Conservation (phyloP, 441 rosid genomes). For the Biscutella laevigata region DNA sequence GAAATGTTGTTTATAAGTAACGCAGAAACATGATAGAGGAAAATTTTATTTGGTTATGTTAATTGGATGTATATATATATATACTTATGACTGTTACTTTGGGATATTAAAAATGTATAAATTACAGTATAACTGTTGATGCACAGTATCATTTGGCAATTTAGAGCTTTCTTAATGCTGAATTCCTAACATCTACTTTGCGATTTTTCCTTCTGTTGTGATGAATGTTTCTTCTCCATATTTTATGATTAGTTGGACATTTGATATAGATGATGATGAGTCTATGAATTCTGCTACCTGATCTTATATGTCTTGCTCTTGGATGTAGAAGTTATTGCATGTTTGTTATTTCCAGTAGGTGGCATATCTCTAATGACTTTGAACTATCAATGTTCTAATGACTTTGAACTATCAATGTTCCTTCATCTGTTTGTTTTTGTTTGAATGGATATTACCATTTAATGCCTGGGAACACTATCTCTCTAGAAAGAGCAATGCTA, state of each 20-base stretch:
- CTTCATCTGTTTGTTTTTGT: constrained; percentile 12
- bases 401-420: neutral
- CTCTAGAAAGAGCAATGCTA: constrained; percentile 1
- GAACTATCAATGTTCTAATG: neutral
- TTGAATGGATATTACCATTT: constrained; percentile 2
- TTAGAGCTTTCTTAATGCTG: constrained; percentile 33
- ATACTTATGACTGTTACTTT: constrained; percentile 44
- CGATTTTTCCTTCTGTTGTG: constrained; percentile 13
- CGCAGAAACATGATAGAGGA: constrained; percentile 44
- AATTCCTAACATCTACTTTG: constrained; percentile 22
- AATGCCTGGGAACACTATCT: constrained; percentile 7
- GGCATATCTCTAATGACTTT: constrained; percentile 10
- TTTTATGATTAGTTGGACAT: constrained; percentile 1
- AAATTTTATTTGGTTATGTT: constrained; percentile 29
- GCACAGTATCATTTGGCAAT: constrained; percentile 45
- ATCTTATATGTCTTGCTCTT: constrained; percentile 17
- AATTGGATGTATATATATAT: constrained; percentile 48
- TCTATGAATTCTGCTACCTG: constrained; percentile 6
- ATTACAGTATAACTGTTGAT: constrained; percentile 52
- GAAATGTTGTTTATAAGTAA: constrained; percentile 52
- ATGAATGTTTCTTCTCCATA: constrained; percentile 13
- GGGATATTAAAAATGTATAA: constrained; percentile 55
- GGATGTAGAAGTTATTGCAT: constrained; percentile 5
- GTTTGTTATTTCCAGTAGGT: constrained; percentile 18
- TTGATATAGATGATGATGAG: no score